Percentiles rank a stretch among this genome's conserved stretches.
Evolutionary conservation across 148 eudicot genomes (phyloP).

Genomic region (Camellia granthamiana): DNA sequence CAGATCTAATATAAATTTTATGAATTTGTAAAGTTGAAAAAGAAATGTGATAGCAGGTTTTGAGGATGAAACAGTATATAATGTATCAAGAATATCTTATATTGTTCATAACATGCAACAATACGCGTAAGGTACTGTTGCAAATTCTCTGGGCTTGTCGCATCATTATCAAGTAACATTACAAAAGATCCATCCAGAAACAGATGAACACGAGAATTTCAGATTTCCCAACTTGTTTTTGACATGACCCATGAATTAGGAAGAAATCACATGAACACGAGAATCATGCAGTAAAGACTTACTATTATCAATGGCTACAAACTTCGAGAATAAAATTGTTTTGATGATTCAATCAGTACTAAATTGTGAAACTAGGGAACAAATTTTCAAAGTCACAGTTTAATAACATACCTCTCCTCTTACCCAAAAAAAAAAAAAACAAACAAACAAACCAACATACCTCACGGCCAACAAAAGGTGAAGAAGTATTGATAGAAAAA

Average conservation of each 20-base stretch:
- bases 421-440: too few species aligned
- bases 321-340: neutral
- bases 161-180: neutral
- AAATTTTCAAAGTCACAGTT: neutral
- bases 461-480: slow-evolving; percentile 99
- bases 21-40: neutral
- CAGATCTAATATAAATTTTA: neutral
- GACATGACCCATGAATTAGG: neutral
- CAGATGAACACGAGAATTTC: neutral
- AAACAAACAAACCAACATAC: slow-evolving; percentile 26
- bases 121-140: neutral
- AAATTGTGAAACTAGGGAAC: neutral
- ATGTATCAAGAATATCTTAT: neutral
- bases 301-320: neutral
- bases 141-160: neutral
- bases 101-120: too few species aligned
- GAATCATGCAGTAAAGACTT: neutral
- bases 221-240: neutral
- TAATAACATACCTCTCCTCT: neutral
- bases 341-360: neutral
- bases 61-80: neutral
- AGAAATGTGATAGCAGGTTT: neutral
- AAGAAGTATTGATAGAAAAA: slow-evolving; percentile 74
- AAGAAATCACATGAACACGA: neutral
- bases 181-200: neutral